Conservation (phyloP, 1,139 yeast genomes). For the Blastobotrys serpentis region DNA sequence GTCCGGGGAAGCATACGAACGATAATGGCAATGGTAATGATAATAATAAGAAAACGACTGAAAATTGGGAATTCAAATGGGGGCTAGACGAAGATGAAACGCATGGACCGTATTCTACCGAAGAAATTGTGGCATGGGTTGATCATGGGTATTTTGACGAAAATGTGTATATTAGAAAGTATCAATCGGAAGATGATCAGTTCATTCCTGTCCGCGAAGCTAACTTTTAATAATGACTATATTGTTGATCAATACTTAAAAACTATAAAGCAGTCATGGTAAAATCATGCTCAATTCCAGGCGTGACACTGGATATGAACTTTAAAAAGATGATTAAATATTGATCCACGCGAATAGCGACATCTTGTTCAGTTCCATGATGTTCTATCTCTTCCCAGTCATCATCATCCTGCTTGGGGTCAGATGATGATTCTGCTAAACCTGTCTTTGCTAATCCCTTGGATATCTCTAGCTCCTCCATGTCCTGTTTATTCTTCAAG, state of each 20-base stretch:
- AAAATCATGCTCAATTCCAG: constrained; percentile 95
- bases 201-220: constrained; percentile 11
- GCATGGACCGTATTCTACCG: constrained; percentile 59
- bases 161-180: constrained; percentile 12
- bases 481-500: constrained; percentile 32
- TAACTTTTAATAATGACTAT: constrained; percentile 6
- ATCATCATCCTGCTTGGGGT: constrained; percentile 33
- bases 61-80: constrained; percentile 66
- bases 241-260: neutral
- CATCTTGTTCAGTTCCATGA: constrained; percentile 37
- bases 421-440: constrained; percentile 41
- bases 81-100: constrained; percentile 44
- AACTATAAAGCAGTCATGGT: constrained; percentile 72
- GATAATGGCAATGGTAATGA: constrained; percentile 17
- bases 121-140: constrained; percentile 63
- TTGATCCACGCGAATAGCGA: constrained; percentile 78
- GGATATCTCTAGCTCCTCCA: constrained; percentile 32
- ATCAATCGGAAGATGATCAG: neutral
- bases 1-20: constrained; percentile 13
- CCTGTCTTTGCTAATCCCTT: constrained; percentile 47
- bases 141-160: constrained; percentile 53
- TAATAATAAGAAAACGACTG: neutral
- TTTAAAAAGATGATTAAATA: constrained; percentile 84
- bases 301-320: constrained; percentile 94
- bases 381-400: constrained; percentile 42